Evolutionary conservation across 2,329 filamentous ascomycete species (phyloP).

Genomic region (Furcasterigmium furcatum): DNA sequence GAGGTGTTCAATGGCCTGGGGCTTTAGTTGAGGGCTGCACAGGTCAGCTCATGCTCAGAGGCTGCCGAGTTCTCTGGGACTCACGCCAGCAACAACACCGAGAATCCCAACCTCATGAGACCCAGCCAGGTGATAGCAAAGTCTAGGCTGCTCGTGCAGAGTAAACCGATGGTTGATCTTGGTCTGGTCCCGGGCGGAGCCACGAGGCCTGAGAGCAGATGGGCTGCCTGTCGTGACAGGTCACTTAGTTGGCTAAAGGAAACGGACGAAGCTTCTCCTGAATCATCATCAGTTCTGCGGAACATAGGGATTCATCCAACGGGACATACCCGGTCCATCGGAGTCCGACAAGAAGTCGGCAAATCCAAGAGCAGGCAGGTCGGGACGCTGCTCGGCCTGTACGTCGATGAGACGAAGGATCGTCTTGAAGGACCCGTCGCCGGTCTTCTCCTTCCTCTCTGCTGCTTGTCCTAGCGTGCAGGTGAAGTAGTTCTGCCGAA

Average conservation of each 20-base stretch:
- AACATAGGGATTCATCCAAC: too few species aligned
- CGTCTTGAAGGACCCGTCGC: slow-evolving; percentile 32
- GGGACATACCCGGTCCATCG: too few species aligned
- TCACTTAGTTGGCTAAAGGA: slow-evolving; percentile 23
- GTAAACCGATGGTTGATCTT: slow-evolving; percentile 40
- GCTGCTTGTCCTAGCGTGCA: slow-evolving; percentile 58
- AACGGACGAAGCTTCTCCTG: slow-evolving; percentile 10
- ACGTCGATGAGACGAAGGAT: slow-evolving; percentile 47
- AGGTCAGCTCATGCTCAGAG: slow-evolving; percentile 3
- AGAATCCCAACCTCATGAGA: slow-evolving; percentile 50
- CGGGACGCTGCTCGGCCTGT: slow-evolving; percentile 34
- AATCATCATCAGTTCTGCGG: too few species aligned
- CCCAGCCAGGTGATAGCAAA: slow-evolving; percentile 60
- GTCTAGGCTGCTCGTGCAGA: slow-evolving; percentile 52
- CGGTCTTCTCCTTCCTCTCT: slow-evolving; percentile 22
- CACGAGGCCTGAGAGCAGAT: slow-evolving; percentile 8
- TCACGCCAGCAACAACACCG: slow-evolving; percentile 54
- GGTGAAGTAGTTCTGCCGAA: slow-evolving; percentile 50
- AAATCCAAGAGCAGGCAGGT: slow-evolving; percentile 47
- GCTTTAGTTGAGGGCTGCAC: slow-evolving; percentile 39
- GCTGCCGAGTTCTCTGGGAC: slow-evolving; percentile 5
- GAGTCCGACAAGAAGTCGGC: slow-evolving; percentile 18
- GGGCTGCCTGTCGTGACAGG: slow-evolving; percentile 29
- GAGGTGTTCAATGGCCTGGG: slow-evolving; percentile 46
- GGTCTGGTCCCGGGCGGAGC: background rate